Evolutionary conservation across 495 filamentous ascomycete genomes (phyloP).

Genomic region (Lepidopterella palustris): DNA sequence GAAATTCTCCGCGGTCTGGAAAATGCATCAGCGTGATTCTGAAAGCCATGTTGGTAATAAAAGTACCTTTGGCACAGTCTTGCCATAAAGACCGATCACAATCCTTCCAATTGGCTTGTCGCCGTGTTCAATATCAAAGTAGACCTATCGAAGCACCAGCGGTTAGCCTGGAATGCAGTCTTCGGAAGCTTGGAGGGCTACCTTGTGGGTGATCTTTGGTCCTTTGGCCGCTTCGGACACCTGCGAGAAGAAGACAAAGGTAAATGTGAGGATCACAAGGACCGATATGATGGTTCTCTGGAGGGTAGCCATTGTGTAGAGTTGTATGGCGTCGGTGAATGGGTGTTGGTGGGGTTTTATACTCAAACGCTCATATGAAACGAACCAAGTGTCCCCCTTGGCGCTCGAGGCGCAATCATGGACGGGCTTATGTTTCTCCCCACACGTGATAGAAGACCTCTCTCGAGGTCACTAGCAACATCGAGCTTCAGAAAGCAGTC

Average conservation of each 20-base stretch:
- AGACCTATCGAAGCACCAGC: slow-evolving; percentile 51
- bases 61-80: slow-evolving; percentile 83
- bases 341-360: slow-evolving; percentile 5
- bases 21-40: slow-evolving; percentile 9
- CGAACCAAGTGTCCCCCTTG: neutral
- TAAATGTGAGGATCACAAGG: slow-evolving; percentile 66
- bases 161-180: slow-evolving; percentile 1
- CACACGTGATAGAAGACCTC: neutral
- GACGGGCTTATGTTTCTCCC: neutral
- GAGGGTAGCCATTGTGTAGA: slow-evolving; percentile 44
- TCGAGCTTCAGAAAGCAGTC: neutral
- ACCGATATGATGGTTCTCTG: slow-evolving; percentile 56
- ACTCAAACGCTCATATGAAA: neutral
- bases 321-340: neutral
- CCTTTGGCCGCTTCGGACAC: slow-evolving; percentile 71
- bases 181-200: slow-evolving; percentile 29
- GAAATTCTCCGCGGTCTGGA: slow-evolving; percentile 92
- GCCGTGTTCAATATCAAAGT: slow-evolving; percentile 90
- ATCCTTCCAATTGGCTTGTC: slow-evolving; percentile 78
- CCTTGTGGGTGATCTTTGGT: slow-evolving; percentile 94
- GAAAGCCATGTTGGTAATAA: neutral
- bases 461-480: no score
- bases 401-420: neutral
- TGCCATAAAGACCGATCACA: slow-evolving; percentile 93
- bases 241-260: slow-evolving; percentile 66